phyloP scores from a whole-genome alignment of 1,284 basidiomycete species.

The Wallemia hederae region DNA sequence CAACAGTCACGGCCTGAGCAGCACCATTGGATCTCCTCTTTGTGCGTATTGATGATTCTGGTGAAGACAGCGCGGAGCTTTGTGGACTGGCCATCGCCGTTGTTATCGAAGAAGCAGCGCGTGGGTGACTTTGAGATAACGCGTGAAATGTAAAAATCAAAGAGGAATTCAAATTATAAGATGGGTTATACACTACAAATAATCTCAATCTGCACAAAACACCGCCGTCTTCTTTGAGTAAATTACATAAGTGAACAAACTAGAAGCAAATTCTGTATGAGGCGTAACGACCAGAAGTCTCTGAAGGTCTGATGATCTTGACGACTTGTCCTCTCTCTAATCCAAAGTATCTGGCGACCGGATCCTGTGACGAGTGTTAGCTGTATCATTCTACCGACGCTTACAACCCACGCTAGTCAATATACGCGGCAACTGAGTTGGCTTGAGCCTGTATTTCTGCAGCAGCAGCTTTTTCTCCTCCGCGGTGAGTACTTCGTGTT shows the following conservation, averaged over 20 bases:
- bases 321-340: slow-evolving; percentile 84
- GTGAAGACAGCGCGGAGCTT: neutral
- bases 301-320: slow-evolving; percentile 87
- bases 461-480: slow-evolving; percentile 70
- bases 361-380: slow-evolving; percentile 24
- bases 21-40: neutral
- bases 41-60: neutral
- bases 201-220: neutral
- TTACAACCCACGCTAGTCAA: slow-evolving; percentile 30
- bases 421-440: slow-evolving; percentile 90
- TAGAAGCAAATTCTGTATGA: slow-evolving; percentile 57
- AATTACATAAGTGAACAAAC: slow-evolving; percentile 3
- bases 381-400: too few species aligned
- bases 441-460: slow-evolving; percentile 83
- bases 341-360: slow-evolving; percentile 92
- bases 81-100: neutral
- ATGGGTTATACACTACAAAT: neutral
- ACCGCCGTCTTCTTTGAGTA: neutral
- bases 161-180: neutral
- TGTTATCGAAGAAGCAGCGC: neutral
- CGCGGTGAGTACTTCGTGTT: slow-evolving; percentile 57
- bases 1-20: neutral
- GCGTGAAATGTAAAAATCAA: neutral
- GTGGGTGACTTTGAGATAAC: neutral
- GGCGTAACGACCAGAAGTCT: slow-evolving; percentile 83